Base-by-base conservation (phyloP, 352 stramenopile species). In the Phytophthora gonapodyides region DNA sequence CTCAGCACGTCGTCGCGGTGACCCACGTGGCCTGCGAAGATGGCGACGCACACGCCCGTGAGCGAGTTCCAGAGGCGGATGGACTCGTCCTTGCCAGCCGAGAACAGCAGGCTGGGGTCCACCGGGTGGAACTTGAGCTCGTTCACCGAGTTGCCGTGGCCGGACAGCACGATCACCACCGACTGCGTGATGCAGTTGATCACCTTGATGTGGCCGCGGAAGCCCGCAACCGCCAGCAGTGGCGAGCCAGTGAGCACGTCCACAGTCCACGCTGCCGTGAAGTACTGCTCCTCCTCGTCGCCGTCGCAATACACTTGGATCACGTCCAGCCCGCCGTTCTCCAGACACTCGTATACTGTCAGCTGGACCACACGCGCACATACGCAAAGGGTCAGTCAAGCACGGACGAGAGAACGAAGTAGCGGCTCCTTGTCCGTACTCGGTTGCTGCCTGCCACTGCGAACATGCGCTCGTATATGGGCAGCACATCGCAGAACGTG, bases 21-120 rank as follows among this genome's bases (percentile, higher is more conserved):
- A 33, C 92, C 94, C 61, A 93, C 53, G 52, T 98, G 85, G 17
- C 94, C 94, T 5, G 91, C 88, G 65, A 98, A 98, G 40, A 98
- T 94, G 3, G 92, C 89, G 13, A 98, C 70, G 49, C 89, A 97
- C 2, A 89, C 74, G 27, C 83, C 84, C 17, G 78, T 91, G 53
- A 89, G 76, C 38, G 96, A 76, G 76, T 98, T 98, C 94, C 94
- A 98, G 35, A 98, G 64, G 12, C 94, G 81, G 64, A 98, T 82
- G 1, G 78, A 96, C 62, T 98, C 91, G 67, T 98, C 94, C 41
- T 98, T 97, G 38, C 88, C 86, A 44, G 89, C 88, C 12, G 90
- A 96, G n/a, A 97, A 70, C 45, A 98, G 60, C 16, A 98, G 54
- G 66, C 78, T 94, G 41, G 93, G 89, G 59, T 98, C 83, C 1